Base-by-base conservation (phyloP, 768 basidiomycete genomes). In the Suillus decipiens region DNA sequence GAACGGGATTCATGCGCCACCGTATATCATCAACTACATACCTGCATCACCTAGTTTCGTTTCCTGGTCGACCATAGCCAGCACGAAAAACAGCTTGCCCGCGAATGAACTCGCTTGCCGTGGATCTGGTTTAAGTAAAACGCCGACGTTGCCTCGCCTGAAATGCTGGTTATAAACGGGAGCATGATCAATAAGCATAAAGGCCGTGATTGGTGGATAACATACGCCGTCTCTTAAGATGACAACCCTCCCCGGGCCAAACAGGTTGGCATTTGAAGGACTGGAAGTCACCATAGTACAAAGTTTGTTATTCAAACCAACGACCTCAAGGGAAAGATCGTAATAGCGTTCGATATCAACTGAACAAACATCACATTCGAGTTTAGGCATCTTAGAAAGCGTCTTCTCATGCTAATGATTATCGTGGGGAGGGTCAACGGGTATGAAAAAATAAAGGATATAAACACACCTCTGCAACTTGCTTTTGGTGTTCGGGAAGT, bases 401-500 rank as follows among this genome's bases (percentile, higher is more conserved):
- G 75, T 76, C 71, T 81, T 90, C 75, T 96, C 94, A 66, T 84
- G 84, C 95, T 96, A 66, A 56, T 60, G 36, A 62, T 64, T 33
- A 59, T 65, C 53, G 60, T 22, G 41, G 31, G 28, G 28, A 28
- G 28, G 28, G n/a, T 61, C 33, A 36, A 59, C 47, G 11, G 22
- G 15, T 7, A 28, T 28, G 17, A 28, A 11, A 59, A 62, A 62
- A 43, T 58, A 19, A 10, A 53, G 34, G 17, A 14, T 42, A 11
- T 7, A 12, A 59, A 71, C 83, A 70, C 64, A 93, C 96, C 81
- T 96, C 89, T 2, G 81, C 73, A 28, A 99, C 92, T 72, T 89
- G 86, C 73, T 90, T 88, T 75, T 99, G 95, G 65, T 99, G 93
- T 61, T 96, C 95, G 5, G 97, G 97, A 36, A 98, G 79, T 50